Percentiles rank a stretch among this genome's conserved stretches.
Conservation (phyloP, 192 early-diverging fungal genomes). For the Linnemannia schmuckeri region DNA sequence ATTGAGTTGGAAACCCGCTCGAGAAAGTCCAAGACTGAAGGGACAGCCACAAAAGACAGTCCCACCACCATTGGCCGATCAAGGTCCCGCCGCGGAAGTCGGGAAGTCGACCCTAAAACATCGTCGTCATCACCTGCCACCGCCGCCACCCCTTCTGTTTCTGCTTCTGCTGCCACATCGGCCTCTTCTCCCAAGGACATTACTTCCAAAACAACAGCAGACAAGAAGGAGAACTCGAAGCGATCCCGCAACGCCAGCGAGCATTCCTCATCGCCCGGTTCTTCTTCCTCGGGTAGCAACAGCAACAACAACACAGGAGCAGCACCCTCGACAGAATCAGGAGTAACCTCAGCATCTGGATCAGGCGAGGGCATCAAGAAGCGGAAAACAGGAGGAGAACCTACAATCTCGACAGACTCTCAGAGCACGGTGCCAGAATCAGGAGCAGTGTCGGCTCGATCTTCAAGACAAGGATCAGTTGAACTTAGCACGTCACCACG, state of each 20-base stretch:
- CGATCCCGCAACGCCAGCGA: conserved; percentile 29
- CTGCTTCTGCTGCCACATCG: background rate
- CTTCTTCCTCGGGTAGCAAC: background rate
- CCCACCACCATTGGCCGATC: background rate
- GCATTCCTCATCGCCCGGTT: conserved; percentile 6
- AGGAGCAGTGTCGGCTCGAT: background rate
- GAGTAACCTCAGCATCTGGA: background rate
- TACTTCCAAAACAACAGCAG: background rate
- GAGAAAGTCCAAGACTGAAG: conserved; percentile 26
- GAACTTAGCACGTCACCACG: conserved; percentile 40
- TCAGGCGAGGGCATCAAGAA: conserved; percentile 19
- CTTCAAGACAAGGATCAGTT: conserved; percentile 42
- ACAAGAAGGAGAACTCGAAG: conserved; percentile 9
- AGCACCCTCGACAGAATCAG: background rate
- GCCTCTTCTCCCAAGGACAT: background rate
- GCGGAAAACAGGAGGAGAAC: conserved; percentile 16
- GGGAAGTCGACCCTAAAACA: conserved; percentile 27
- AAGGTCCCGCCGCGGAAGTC: conserved; percentile 50
- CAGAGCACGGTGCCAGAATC: background rate
- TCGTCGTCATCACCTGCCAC: background rate
- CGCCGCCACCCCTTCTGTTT: background rate
- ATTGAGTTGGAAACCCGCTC: conserved; percentile 48
- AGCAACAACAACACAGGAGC: background rate
- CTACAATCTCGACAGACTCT: background rate
- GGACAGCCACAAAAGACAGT: conserved; percentile 38